Evolutionary conservation across 306 rosid species (phyloP), one percentile per base, ranked within the genome.

Genomic region (Pueraria montana): DNA sequence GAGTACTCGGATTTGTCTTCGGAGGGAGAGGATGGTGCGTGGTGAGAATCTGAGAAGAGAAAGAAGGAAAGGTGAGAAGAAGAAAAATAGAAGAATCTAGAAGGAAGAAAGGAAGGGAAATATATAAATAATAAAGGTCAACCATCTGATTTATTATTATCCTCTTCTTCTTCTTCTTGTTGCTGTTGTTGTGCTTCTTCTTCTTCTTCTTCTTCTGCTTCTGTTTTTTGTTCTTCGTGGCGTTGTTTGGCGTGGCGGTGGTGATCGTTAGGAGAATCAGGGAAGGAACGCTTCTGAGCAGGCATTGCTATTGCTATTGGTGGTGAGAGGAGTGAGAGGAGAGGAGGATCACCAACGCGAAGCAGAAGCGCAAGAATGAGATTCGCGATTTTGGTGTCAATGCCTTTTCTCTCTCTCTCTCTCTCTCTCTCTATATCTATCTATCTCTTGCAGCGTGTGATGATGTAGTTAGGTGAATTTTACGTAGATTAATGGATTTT

Each of bases 271-370:
- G 80, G 63, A 24, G 81, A 38, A 3, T 63, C 94, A 0, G 95
- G 78, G 55, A 81, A 61, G 26, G 94, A 86, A 42, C 97, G 98
- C 92, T 95, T 95, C 87, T 95, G 98, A 8, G 96, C 94, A 72
- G 98, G 98, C 98, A 95, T 95, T 93, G 92, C 23, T 63, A 1
- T 3, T 86, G 76, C 43, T 49, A 87, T 86, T 48, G 17, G n/a
- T 49, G 32, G 74, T 6, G 86, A 66, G 71, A 64, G 23, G 3
- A 36, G 72, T n/a, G 16, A 61, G 67, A 61, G 6, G 23, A 66
- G 72, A 18, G 18, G 17, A 67, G 26, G 72, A 67, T 67, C 52
- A 18, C 32, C n/a, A 36, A 36, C 24, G 24, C 72, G 0, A 40
- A 40, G 8, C 0, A 0, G 52, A 67, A 38, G 24, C 46, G 1